Conservation (phyloP, 2,329 filamentous ascomycete species). For the Endoconidiophora laricicola region DNA sequence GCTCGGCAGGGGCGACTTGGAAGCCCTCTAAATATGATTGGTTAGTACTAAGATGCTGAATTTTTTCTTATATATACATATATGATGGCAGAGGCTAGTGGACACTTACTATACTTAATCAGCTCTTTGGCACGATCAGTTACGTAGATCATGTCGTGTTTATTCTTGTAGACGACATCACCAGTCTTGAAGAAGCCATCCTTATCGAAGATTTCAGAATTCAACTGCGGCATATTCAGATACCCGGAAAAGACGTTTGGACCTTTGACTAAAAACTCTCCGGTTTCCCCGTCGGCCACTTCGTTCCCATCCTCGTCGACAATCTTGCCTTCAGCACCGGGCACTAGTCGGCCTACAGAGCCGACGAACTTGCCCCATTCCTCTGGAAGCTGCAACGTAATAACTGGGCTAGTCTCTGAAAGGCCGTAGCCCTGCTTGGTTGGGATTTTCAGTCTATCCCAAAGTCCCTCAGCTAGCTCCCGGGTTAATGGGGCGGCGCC, state of each 20-base stretch:
- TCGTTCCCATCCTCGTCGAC: conserved; percentile 45
- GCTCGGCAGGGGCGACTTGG: conserved; percentile 52
- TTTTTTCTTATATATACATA: not conserved
- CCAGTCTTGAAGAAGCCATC: conserved; percentile 87
- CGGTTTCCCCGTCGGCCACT: conserved; percentile 37
- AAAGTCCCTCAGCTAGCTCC: conserved; percentile 63
- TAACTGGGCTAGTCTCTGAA: conserved; percentile 69
- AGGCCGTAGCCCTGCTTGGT: conserved; percentile 91
- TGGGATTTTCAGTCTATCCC: conserved; percentile 55
- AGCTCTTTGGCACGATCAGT: conserved; percentile 69
- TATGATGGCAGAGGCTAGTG: not conserved
- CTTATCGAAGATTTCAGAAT: conserved; percentile 49
- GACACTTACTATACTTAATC: conserved; percentile 32
- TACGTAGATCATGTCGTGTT: conserved; percentile 70
- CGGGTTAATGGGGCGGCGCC: conserved; percentile 72
- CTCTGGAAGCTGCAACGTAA: conserved; percentile 55
- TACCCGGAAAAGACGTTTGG: conserved; percentile 72
- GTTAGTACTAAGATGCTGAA: conserved; percentile 20
- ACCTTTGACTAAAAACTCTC: conserved; percentile 63
- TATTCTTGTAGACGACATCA: conserved; percentile 66
- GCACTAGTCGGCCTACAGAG: conserved; percentile 58
- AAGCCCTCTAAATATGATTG: conserved; percentile 35
- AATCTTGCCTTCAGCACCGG: conserved; percentile 69
- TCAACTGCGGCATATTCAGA: conserved; percentile 54
- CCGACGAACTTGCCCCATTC: conserved; percentile 66